Percentiles rank a stretch among this genome's conserved stretches.
Evolutionary conservation across 1,284 basidiomycete species (phyloP).

Genomic region (Cystobasidiaceae sp.): DNA sequence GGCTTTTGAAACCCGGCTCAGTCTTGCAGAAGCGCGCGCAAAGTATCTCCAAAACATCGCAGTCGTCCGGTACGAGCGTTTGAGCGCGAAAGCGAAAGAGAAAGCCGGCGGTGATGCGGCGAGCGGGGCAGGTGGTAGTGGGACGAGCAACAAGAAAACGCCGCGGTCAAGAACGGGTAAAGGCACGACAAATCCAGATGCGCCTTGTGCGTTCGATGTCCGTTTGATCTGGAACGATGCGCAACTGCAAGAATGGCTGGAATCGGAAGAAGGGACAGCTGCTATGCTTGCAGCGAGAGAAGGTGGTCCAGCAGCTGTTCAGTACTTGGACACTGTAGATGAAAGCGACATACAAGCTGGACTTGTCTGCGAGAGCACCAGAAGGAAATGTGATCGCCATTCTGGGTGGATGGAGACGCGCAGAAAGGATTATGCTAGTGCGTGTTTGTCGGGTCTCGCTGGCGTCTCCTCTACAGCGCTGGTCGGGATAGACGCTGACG

Average conservation of each 20-base stretch:
- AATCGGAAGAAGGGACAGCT: conserved; percentile 53
- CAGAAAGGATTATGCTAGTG: conserved; percentile 58
- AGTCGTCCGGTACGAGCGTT: no score
- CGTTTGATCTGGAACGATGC: conserved; percentile 70
- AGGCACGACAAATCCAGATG: conserved; percentile 37
- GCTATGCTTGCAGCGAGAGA: conserved; percentile 40
- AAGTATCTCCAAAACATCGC: no score
- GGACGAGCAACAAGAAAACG: conserved; percentile 18
- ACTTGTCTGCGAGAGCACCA: conserved; percentile 61
- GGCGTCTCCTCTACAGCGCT: no score
- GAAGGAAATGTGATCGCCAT: conserved; percentile 69
- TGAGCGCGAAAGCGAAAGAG: no score
- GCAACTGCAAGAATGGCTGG: conserved; percentile 58
- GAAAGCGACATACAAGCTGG: conserved; percentile 47
- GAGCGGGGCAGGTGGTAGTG: no score
- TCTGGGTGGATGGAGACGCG: conserved; percentile 73
- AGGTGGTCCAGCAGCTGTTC: no score
- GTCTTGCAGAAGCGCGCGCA: no score
- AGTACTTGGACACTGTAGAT: conserved; percentile 48
- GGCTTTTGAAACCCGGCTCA: no score
- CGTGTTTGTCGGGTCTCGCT: no score
- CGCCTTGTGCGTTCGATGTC: conserved; percentile 71
- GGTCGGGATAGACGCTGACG: no score
- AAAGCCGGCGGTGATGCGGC: no score
- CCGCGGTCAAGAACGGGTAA: no score